A percentile compares a stretch with the other conserved stretches of the same genome.
phyloP scores from a whole-genome alignment of 805 yeast genomes.

The Metschnikowia santaceciliae region DNA sequence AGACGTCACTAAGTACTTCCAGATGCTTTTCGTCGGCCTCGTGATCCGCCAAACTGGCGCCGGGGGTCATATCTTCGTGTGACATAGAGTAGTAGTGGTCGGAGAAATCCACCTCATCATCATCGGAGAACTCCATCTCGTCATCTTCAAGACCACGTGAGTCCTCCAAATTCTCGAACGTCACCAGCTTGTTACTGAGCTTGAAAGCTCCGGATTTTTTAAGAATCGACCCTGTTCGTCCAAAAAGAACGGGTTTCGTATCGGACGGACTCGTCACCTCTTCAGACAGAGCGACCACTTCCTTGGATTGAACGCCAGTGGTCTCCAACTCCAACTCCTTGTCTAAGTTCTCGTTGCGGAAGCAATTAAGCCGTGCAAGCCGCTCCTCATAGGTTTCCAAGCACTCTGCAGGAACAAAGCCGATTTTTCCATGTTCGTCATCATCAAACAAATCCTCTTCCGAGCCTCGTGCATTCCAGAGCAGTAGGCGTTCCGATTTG shows the following conservation, averaged over 20 bases:
- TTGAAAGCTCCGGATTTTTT: constrained; percentile 10
- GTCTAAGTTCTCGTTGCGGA: constrained; percentile 78
- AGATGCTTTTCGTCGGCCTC: constrained; percentile 25
- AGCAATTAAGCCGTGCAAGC: constrained; percentile 85
- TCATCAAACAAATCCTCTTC: constrained; percentile 19
- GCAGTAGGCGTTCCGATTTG: constrained; percentile 26
- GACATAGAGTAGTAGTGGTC: constrained; percentile 20
- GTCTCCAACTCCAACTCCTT: neutral
- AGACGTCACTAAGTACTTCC: constrained; percentile 42
- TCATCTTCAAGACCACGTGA: constrained; percentile 20
- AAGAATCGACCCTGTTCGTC: constrained; percentile 15
- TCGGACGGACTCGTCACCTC: neutral
- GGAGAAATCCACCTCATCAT: constrained; percentile 18
- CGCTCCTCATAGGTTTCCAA: constrained; percentile 89
- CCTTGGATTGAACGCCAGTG: neutral
- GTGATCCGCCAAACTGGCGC: neutral
- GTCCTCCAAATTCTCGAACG: constrained; percentile 35
- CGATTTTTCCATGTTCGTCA: constrained; percentile 66
- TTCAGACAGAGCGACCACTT: neutral
- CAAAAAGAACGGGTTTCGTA: neutral
- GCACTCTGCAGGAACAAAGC: constrained; percentile 96
- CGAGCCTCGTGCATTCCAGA: constrained; percentile 11
- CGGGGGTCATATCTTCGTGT: constrained; percentile 18
- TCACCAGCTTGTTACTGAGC: constrained; percentile 31
- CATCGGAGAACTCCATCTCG: neutral